A percentile compares a stretch with the other conserved stretches of the same genome.
Evolutionary conservation across 116 monocot species (phyloP).

Genomic region (Papilionanthe hybrid): DNA sequence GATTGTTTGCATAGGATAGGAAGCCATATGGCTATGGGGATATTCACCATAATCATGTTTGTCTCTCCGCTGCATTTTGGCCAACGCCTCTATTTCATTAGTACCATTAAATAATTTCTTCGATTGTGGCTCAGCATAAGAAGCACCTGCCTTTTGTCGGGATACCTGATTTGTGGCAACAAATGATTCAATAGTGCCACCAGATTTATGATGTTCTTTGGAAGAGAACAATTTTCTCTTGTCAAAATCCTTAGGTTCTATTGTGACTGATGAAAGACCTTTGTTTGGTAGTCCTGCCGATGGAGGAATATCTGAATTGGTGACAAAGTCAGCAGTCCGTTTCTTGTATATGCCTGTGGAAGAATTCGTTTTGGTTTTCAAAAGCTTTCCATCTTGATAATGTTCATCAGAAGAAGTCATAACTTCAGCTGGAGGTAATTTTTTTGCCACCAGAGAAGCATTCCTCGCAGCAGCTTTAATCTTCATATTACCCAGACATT

Average conservation of each 20-base stretch:
- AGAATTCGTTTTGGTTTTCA: slow-evolving; percentile 40
- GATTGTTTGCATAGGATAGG: slow-evolving; percentile 32
- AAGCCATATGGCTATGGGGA: slow-evolving; percentile 19
- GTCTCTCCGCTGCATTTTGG: slow-evolving; percentile 36
- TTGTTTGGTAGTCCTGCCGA: slow-evolving; percentile 29
- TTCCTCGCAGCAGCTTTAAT: slow-evolving; percentile 64
- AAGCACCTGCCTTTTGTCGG: slow-evolving; percentile 35
- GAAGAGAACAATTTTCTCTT: slow-evolving; percentile 29
- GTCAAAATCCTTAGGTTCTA: slow-evolving; percentile 36
- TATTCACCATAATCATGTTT: slow-evolving; percentile 34
- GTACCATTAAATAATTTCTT: slow-evolving; percentile 37
- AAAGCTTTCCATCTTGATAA: slow-evolving; percentile 42
- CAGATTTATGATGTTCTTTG: slow-evolving; percentile 40
- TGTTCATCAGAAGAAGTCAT: slow-evolving; percentile 28
- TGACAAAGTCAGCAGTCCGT: slow-evolving; percentile 27
- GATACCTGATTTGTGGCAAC: slow-evolving; percentile 24
- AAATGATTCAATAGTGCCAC: slow-evolving; percentile 28
- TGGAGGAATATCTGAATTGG: slow-evolving; percentile 23
- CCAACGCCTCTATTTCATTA: slow-evolving; percentile 22
- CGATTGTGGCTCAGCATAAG: slow-evolving; percentile 38
- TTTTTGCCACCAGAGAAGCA: slow-evolving; percentile 43
- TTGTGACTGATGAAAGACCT: slow-evolving; percentile 25
- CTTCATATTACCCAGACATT: slow-evolving; percentile 33
- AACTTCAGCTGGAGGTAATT: slow-evolving; percentile 22
- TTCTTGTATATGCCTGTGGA: slow-evolving; percentile 34